phyloP scores from a whole-genome alignment of 2,329 filamentous ascomycete species.

The Lecanicillium sp. region DNA sequence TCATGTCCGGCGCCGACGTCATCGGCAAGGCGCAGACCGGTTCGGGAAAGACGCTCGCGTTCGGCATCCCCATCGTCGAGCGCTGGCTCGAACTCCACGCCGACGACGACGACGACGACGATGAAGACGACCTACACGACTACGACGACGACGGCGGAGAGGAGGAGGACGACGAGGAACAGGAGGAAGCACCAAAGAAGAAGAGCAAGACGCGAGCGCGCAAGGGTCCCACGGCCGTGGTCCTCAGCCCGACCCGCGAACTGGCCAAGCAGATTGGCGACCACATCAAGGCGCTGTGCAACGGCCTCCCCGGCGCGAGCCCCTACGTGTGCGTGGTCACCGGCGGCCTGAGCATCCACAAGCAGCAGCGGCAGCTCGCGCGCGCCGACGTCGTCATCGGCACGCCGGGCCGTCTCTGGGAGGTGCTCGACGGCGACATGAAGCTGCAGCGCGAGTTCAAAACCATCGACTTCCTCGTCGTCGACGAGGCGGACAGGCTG shows the following conservation, averaged over 20 bases:
- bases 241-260: slow-evolving; percentile 88
- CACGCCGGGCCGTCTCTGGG: slow-evolving; percentile 90
- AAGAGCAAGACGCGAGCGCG: no score
- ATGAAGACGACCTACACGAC: slow-evolving; percentile 37
- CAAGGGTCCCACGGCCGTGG: slow-evolving; percentile 62
- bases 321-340: slow-evolving; percentile 84
- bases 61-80: slow-evolving; percentile 89
- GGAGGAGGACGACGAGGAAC: slow-evolving; percentile 79
- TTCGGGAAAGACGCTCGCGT: slow-evolving; percentile 93
- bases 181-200: slow-evolving; percentile 61
- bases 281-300: slow-evolving; percentile 72
- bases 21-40: slow-evolving; percentile 95
- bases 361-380: slow-evolving; percentile 79
- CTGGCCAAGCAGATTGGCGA: slow-evolving; percentile 85
- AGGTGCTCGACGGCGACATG: slow-evolving; percentile 73
- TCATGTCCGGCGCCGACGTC: slow-evolving; percentile 78
- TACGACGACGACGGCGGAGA: slow-evolving; percentile 42
- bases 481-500: slow-evolving; percentile 91
- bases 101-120: slow-evolving; percentile 27
- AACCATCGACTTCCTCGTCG: slow-evolving; percentile 71
- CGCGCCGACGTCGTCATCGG: slow-evolving; percentile 89
- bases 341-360: slow-evolving; percentile 87
- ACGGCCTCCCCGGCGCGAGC: slow-evolving; percentile 51
- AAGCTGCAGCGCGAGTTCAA: slow-evolving; percentile 66
- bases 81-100: slow-evolving; percentile 57